A percentile compares a stretch with the other conserved stretches of the same genome.
Conservation (phyloP, 352 stramenopile genomes). For the Vaucheria bursata region DNA sequence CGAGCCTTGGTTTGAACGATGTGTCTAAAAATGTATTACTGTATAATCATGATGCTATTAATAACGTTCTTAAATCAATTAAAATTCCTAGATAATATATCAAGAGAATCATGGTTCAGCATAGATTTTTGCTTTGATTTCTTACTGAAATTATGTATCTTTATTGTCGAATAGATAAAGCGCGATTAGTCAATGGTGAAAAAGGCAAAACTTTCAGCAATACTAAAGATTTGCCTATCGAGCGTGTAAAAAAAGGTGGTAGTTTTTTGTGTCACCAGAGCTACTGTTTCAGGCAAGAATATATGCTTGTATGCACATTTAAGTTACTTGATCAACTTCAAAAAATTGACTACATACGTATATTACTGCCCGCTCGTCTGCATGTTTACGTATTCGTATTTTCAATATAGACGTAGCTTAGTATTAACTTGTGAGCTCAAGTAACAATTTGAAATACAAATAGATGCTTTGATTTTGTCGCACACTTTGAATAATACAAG, state of each 20-base stretch:
- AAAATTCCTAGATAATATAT: no score
- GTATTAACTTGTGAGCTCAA: neutral
- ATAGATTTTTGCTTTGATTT: neutral
- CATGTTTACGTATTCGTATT: neutral
- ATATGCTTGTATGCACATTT: no score
- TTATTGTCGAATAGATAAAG: neutral
- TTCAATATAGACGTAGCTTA: neutral
- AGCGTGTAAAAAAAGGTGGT: slow-evolving; percentile 56
- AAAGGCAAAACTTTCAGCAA: slow-evolving; percentile 23
- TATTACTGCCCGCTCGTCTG: neutral
- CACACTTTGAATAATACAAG: no score
- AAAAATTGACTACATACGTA: neutral
- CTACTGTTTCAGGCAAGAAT: slow-evolving; percentile 56
- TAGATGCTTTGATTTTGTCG: no score
- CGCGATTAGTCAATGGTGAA: slow-evolving; percentile 3
- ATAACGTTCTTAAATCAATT: no score
- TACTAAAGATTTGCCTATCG: slow-evolving; percentile 4
- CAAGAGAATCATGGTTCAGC: no score
- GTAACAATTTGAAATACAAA: no score
- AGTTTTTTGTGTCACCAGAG: slow-evolving; percentile 56
- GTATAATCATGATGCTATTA: no score
- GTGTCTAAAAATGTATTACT: no score
- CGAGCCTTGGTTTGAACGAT: no score
- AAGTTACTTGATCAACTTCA: no score
- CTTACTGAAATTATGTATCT: neutral